Base-by-base conservation (phyloP, 148 eudicot species). In the Pharnaceum exiguum region DNA sequence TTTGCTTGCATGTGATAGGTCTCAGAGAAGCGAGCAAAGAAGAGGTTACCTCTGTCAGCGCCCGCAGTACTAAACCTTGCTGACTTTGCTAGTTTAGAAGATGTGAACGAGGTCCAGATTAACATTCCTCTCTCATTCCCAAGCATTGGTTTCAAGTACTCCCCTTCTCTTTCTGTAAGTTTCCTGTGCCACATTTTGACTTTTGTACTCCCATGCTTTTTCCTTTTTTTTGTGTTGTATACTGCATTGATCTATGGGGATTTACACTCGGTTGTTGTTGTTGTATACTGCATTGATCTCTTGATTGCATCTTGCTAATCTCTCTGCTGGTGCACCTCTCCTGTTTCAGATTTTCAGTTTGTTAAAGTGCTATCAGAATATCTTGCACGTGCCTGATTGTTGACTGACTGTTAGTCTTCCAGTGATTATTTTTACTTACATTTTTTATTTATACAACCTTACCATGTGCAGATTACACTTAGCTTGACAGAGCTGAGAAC, bases 121-220 rank as follows among this genome's bases (percentile, higher is more conserved):
- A 61, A 45, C 37, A 67, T 82, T 66, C 88, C 87, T 54, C 67
- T 85, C 27, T 37, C 69, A 5, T 31, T 77, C 35, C 61, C 50
- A 23, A 57, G 51, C 26, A 21, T 40, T 18, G 25, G 62, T 61
- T 68, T 58, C 38, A 60, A 71, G 11, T 65, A 68, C 63, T 51
- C 48, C 40, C 79, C 77, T 38, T 67, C 76, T 31, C 82, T 85
- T 49, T 45, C 29, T 75, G 91, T 85, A 75, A 74, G 91, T 57
- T 66, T 23, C 17, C 10, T 9, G 6, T 29, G 16, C 42, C 13
- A 12, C 67, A 7, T 3, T 21, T 38, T 40, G n/a, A n/a, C 19
- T 12, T 6, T 40, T 36, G n/a, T n/a, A n/a, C n/a, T n/a, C n/a
- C n/a, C n/a, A n/a, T 25, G 35, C 23, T 2, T 37, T 2, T 51